A percentile compares a stretch with the other conserved stretches of the same genome.
phyloP scores from a whole-genome alignment of 257 asterid genomes.

The Penstemon eatonii region DNA sequence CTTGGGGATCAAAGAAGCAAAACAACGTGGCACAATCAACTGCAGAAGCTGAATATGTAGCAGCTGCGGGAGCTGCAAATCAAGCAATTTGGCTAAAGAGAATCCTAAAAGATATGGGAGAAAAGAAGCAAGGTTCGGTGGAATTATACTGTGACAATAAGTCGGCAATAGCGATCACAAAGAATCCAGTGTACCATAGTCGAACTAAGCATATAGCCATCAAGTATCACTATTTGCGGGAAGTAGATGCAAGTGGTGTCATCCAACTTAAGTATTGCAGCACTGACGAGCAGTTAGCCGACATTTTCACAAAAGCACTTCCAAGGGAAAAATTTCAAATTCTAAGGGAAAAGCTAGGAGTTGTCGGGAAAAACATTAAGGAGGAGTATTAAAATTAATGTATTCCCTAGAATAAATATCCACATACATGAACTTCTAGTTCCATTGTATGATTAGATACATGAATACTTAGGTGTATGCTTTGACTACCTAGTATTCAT shows the following conservation, averaged over 20 bases:
- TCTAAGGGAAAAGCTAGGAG: slow-evolving; percentile 2
- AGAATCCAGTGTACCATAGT: neutral
- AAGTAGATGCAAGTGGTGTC: neutral
- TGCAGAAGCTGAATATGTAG: slow-evolving; percentile 1
- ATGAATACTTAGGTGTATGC: no score
- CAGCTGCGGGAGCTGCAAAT: neutral
- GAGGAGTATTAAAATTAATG: neutral
- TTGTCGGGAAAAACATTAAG: neutral
- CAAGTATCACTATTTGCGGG: neutral
- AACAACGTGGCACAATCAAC: neutral
- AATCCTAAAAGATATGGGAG: neutral
- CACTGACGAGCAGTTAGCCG: neutral
- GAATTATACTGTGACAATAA: neutral
- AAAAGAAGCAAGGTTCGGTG: neutral
- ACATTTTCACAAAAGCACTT: neutral
- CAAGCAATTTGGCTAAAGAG: slow-evolving; percentile 6
- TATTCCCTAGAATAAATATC: no score
- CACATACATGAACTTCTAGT: no score
- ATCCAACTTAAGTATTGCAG: neutral
- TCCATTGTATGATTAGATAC: no score
- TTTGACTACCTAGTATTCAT: no score
- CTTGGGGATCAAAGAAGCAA: slow-evolving; percentile 5
- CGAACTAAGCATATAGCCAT: neutral
- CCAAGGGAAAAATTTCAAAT: neutral
- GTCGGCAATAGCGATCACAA: neutral